Conservation (phyloP, 2,329 filamentous ascomycete genomes). For the Arthrobotrys sphaeroides region DNA sequence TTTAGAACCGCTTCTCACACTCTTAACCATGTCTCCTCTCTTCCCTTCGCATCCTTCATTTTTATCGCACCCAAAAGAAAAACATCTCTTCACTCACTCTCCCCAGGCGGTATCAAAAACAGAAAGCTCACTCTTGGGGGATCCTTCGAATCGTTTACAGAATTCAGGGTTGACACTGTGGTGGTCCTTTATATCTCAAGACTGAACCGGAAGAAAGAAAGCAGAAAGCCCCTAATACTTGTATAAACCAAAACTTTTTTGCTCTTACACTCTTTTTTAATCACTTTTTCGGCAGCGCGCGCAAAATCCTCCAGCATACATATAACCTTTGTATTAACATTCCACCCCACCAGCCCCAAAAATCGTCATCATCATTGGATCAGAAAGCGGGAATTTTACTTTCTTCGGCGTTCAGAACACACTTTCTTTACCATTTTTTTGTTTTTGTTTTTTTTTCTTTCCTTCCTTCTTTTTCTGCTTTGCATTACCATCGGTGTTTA, state of each 20-base stretch:
- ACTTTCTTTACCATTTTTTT: slow-evolving; percentile 50
- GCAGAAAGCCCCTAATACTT: slow-evolving; percentile 21
- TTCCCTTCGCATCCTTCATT: slow-evolving; percentile 24
- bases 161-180: slow-evolving; percentile 40
- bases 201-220: slow-evolving; percentile 24
- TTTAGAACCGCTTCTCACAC: slow-evolving; percentile 36
- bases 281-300: slow-evolving; percentile 19
- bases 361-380: slow-evolving; percentile 31
- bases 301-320: not conserved
- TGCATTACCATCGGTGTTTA: slow-evolving; percentile 54
- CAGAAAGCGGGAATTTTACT: slow-evolving; percentile 52
- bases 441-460: slow-evolving; percentile 34
- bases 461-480: slow-evolving; percentile 55
- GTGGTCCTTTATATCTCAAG: slow-evolving; percentile 32
- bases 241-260: slow-evolving; percentile 32
- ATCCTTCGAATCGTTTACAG: slow-evolving; percentile 37
- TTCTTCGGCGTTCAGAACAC: slow-evolving; percentile 48
- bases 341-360: not conserved
- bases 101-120: slow-evolving; percentile 24
- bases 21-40: slow-evolving; percentile 27
- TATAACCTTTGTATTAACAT: slow-evolving; percentile 25
- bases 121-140: slow-evolving; percentile 5
- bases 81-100: slow-evolving; percentile 4
- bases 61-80: slow-evolving; percentile 5
- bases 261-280: slow-evolving; percentile 52